Percentiles rank a stretch among this genome's conserved stretches.
These are phyloP conservation scores for Ilex asprella DNA, from an alignment of 257 asterid genomes.

Conservation along the genomic window DNA sequence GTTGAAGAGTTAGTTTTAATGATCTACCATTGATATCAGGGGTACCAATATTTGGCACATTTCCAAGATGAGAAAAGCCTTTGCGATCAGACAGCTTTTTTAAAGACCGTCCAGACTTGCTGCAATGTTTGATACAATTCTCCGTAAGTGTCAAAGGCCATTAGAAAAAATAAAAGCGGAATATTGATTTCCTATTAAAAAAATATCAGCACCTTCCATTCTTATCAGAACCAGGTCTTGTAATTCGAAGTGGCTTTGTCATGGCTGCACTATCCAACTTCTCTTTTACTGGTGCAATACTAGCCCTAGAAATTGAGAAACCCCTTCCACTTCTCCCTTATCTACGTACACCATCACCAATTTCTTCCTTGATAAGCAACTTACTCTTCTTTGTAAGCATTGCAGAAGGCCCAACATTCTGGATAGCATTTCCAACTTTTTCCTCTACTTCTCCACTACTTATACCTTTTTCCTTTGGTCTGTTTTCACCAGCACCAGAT, in stretches of 20 bases:
- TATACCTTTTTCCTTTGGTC: constrained; percentile 50
- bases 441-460: constrained; percentile 54
- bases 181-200: constrained; percentile 15
- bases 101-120: constrained; percentile 89
- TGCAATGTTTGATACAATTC: constrained; percentile 27
- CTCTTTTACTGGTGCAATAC: constrained; percentile 73
- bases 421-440: constrained; percentile 43
- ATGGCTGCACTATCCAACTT: constrained; percentile 54
- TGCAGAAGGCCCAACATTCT: constrained; percentile 43
- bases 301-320: constrained; percentile 70
- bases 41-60: constrained; percentile 58
- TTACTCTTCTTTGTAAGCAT: constrained; percentile 55
- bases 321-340: constrained; percentile 90
- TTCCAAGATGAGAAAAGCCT: constrained; percentile 84
- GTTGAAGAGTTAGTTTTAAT: background rate
- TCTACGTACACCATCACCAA: constrained; percentile 79
- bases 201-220: constrained; percentile 61
- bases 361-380: constrained; percentile 57
- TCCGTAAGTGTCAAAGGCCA: constrained; percentile 15
- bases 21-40: constrained; percentile 81
- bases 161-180: constrained; percentile 8
- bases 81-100: constrained; percentile 86
- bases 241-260: constrained; percentile 64
- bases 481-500: constrained; percentile 77
- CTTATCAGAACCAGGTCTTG: constrained; percentile 63